phyloP scores from a whole-genome alignment of 176 grass and related monocot genomes.

The Zea luxurians region DNA sequence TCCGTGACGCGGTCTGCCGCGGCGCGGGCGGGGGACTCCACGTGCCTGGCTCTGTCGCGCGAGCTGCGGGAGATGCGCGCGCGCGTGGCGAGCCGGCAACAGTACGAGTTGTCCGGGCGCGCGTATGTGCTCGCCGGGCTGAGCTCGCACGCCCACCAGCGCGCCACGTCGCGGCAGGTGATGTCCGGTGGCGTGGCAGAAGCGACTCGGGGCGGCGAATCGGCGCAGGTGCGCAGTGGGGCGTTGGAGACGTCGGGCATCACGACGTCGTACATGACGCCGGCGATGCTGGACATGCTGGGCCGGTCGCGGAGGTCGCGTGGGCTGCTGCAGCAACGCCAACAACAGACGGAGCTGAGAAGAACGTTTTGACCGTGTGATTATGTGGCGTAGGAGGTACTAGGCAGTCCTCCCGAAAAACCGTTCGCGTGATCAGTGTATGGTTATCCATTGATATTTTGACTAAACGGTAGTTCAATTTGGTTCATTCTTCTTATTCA shows the following conservation, averaged over 20 bases:
- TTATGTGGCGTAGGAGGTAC: neutral
- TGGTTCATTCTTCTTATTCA: no score
- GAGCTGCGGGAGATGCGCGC: conserved; percentile 62
- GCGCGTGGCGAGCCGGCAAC: conserved; percentile 46
- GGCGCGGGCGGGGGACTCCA: conserved; percentile 43
- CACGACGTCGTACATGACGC: conserved; percentile 59
- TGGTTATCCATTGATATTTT: no score
- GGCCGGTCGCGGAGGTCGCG: conserved; percentile 45
- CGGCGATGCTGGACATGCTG: conserved; percentile 70
- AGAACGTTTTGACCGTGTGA: conserved; percentile 19
- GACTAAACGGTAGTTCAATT: no score
- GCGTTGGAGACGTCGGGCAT: conserved; percentile 19
- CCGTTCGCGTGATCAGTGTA: no score
- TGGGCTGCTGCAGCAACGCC: conserved; percentile 15
- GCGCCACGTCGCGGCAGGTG: conserved; percentile 55
- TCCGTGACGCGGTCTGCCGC: conserved; percentile 39
- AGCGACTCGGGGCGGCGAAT: neutral
- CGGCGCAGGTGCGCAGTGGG: conserved; percentile 6
- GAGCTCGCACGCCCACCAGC: conserved; percentile 69
- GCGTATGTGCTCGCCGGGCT: conserved; percentile 60
- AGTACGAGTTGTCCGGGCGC: conserved; percentile 57
- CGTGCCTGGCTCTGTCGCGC: conserved; percentile 39
- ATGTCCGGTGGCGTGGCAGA: neutral
- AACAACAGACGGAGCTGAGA: neutral
- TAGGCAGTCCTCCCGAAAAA: neutral